phyloP scores from a whole-genome alignment of 2,329 filamentous ascomycete genomes.

The Monosporascus sp. region DNA sequence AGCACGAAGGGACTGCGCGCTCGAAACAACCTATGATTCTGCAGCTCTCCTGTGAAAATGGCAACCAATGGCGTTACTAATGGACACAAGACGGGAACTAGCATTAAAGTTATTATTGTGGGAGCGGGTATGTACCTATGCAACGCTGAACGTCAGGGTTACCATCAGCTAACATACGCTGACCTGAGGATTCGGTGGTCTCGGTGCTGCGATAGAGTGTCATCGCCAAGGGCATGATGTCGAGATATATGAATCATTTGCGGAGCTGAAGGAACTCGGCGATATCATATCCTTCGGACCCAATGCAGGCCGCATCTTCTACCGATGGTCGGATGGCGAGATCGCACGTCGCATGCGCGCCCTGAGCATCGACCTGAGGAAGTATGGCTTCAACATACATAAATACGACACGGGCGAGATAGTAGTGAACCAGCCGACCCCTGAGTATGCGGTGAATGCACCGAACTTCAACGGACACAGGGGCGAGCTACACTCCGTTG shows the following conservation, averaged over 20 bases:
- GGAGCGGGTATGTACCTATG: constrained; percentile 34
- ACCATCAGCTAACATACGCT: constrained; percentile 4
- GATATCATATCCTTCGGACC: constrained; percentile 59
- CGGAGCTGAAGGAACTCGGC: constrained; percentile 52
- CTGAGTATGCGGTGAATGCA: constrained; percentile 37
- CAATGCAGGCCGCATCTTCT: constrained; percentile 56
- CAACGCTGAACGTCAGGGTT: not conserved
- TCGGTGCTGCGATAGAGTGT: constrained; percentile 59
- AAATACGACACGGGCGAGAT: constrained; percentile 57
- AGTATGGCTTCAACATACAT: constrained; percentile 57
- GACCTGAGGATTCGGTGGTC: constrained; percentile 50
- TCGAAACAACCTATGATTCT: no score
- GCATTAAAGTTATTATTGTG: constrained; percentile 48
- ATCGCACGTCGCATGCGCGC: constrained; percentile 42
- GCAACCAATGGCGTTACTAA: constrained; percentile 11
- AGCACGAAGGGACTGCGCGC: not conserved
- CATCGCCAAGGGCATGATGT: constrained; percentile 56
- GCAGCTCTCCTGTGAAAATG: constrained; percentile 8
- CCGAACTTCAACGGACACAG: constrained; percentile 57
- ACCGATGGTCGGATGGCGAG: constrained; percentile 49
- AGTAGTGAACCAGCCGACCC: constrained; percentile 49
- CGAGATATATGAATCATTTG: constrained; percentile 53
- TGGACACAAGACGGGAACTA: constrained; percentile 27
- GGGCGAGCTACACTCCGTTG: constrained; percentile 54
- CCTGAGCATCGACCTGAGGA: constrained; percentile 46